Base-by-base conservation (phyloP, 768 basidiomycete species). In the Russula compacta region DNA sequence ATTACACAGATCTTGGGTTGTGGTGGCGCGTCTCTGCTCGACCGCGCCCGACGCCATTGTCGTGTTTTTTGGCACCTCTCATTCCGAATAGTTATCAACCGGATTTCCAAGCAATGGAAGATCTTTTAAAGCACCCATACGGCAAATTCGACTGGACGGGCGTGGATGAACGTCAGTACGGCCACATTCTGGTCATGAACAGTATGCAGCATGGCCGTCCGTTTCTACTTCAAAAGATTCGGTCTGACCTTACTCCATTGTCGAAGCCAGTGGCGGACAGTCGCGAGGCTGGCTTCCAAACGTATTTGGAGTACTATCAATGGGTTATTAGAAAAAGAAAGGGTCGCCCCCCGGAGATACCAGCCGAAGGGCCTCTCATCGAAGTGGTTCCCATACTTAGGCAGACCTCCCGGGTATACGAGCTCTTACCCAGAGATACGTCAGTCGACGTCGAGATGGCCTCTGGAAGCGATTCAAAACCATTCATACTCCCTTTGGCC, bases 31-130 rank as follows among this genome's bases (percentile, higher is more conserved):
- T 85, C 69, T 85, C 85, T 7, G 77, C 79, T 3, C 80, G 81
- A 56, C 82, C 82, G 0, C 73, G 86, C 63, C 67, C 72, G 21
- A 72, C 74, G 3, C 77, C 78, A 7, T 74, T 84, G 50, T 81
- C 81, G 58, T 78, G 84, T 61, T 89, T 83, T 70, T 73, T 93
- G 40, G 81, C 87, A 24, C 89, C 87, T 5, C 71, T 93, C 51
- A 76, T 74, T n/a, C 68, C 71, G 44, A 72, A 76, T 33, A 69
- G 72, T 19, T 59, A 60, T 8, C 74, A 77, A 47, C 78, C 83
- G 29, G 85, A 92, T 73, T 88, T 81, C 58, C 68, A 73, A 12
- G 76, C 76, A 0, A 85, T 92, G 66, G 69, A 79, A 33, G 68
- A 69, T 9, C 71, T 85, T 10, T 70, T 87, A 51, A 59, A 72